Evolutionary conservation across 2,329 filamentous ascomycete species (phyloP).

Genomic region (Aspergillus glaucus): DNA sequence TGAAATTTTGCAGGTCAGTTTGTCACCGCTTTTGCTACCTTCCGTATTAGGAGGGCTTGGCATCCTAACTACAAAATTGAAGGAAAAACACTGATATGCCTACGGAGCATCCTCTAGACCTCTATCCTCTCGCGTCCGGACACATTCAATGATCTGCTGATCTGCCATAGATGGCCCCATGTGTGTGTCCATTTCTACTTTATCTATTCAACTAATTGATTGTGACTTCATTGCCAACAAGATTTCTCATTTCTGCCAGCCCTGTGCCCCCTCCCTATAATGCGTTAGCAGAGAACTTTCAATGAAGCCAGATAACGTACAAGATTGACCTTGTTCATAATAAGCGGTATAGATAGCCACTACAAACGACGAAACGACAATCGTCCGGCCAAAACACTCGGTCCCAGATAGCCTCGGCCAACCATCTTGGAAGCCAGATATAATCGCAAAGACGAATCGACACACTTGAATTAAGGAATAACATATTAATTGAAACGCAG

Average conservation of each 20-base stretch:
- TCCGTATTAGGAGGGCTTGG: too few species aligned
- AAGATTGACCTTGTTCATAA: neutral
- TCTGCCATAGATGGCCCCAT: too few species aligned
- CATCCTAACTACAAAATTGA: neutral
- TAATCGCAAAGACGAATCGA: neutral
- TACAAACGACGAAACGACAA: neutral
- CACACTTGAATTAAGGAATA: neutral
- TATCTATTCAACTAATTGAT: too few species aligned
- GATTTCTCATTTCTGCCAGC: neutral
- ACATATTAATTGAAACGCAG: neutral
- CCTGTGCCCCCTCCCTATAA: neutral
- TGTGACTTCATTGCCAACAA: neutral
- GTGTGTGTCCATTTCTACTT: too few species aligned
- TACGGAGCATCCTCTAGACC: neutral
- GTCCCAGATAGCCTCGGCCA: neutral
- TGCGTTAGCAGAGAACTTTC: neutral
- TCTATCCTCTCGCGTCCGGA: too few species aligned
- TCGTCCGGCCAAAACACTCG: neutral
- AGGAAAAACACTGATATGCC: neutral
- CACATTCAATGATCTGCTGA: too few species aligned
- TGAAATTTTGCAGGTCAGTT: constrained; percentile 12
- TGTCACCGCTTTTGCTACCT: neutral
- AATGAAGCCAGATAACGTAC: neutral
- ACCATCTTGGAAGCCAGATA: neutral
- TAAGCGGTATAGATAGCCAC: neutral